These are phyloP conservation scores for Tetrapisispora fleetii DNA, from an alignment of 805 yeast species.

Conservation along the genomic window DNA sequence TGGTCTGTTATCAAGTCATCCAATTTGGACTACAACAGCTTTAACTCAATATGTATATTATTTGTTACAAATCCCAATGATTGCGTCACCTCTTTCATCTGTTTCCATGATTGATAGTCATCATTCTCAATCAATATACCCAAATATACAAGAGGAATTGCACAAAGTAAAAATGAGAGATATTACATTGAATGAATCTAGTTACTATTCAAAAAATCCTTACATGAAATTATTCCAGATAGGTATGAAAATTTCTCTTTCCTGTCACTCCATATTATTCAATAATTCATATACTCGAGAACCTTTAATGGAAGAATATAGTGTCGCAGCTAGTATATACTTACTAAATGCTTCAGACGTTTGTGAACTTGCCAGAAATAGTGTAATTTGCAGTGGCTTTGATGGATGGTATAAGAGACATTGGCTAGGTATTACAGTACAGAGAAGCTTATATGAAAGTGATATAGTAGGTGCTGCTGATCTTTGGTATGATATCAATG, in stretches of 20 bases:
- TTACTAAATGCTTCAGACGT: constrained; percentile 25
- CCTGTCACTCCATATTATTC: constrained; percentile 22
- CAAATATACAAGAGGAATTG: neutral
- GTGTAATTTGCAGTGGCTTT: constrained; percentile 22
- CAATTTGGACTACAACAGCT: constrained; percentile 19
- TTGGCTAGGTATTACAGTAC: constrained; percentile 22
- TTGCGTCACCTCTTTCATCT: constrained; percentile 25
- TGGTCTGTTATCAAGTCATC: constrained; percentile 24
- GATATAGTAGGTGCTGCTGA: constrained; percentile 20
- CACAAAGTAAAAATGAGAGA: constrained; percentile 8
- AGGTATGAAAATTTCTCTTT: constrained; percentile 21
- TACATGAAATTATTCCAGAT: constrained; percentile 23
- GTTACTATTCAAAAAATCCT: constrained; percentile 21
- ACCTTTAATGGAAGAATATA: constrained; percentile 28
- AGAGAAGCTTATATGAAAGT: constrained; percentile 1
- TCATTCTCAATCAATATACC: neutral
- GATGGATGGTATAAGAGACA: constrained; percentile 28
- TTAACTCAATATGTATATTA: constrained; percentile 19
- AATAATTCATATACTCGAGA: constrained; percentile 27
- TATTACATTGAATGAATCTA: constrained; percentile 14
- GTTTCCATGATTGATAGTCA: constrained; percentile 11
- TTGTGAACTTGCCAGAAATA: constrained; percentile 25
- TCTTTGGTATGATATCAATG: constrained; percentile 21
- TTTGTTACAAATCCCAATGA: constrained; percentile 23
- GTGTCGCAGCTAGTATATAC: constrained; percentile 30